These are phyloP conservation scores for Huntiella omanensis DNA, from an alignment of 2,329 filamentous ascomycete species.

Conservation along the genomic window DNA sequence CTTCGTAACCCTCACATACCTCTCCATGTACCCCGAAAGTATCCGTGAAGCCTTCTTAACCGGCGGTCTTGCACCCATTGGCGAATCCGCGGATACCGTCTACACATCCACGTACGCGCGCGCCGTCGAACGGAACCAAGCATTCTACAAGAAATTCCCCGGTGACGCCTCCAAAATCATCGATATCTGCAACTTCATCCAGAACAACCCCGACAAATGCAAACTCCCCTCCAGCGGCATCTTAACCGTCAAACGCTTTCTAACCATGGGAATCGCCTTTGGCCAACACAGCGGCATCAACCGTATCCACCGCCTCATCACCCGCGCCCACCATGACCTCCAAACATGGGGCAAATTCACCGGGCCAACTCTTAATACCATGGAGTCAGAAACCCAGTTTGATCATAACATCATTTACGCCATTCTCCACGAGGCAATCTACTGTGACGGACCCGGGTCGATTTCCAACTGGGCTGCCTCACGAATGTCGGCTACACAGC, in stretches of 20 bases:
- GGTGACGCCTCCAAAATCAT: conserved; percentile 55
- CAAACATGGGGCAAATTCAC: conserved; percentile 60
- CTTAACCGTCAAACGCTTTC: conserved; percentile 54
- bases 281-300: conserved; percentile 66
- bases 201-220: conserved; percentile 26
- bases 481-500: conserved; percentile 33
- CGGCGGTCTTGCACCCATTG: conserved; percentile 65
- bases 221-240: conserved; percentile 50
- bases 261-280: conserved; percentile 60
- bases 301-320: conserved; percentile 51
- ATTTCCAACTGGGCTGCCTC: conserved; percentile 60
- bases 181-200: conserved; percentile 45
- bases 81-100: conserved; percentile 51
- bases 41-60: conserved; percentile 69
- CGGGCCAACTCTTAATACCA: conserved; percentile 44
- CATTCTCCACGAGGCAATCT: conserved; percentile 72
- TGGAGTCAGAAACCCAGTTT: conserved; percentile 51
- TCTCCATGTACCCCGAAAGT: conserved; percentile 61
- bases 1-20: conserved; percentile 67
- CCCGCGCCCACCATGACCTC: conserved; percentile 54
- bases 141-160: conserved; percentile 72
- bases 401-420: conserved; percentile 70
- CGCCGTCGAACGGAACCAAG: conserved; percentile 51
- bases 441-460: conserved; percentile 48
- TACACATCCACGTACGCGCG: conserved; percentile 50